These are phyloP conservation scores for Potentilla sterilis DNA, from an alignment of 306 rosid genomes.

Conservation along the genomic window DNA sequence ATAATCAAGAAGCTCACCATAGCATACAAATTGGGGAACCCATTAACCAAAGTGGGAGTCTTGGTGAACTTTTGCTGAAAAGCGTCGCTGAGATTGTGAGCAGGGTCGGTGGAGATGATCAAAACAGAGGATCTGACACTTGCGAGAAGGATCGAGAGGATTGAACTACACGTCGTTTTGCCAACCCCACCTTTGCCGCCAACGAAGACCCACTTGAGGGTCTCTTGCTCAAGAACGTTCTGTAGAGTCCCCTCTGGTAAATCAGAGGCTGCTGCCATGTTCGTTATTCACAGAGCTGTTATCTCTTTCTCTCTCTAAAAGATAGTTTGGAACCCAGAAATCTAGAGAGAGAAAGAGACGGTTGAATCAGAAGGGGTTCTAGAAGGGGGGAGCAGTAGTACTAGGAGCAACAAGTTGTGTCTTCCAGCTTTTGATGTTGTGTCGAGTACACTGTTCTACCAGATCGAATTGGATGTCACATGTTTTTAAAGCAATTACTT, in stretches of 20 bases:
- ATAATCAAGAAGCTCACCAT: constrained; percentile 46
- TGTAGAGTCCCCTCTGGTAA: constrained; percentile 64
- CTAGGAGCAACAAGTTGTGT: not conserved
- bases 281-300: not conserved
- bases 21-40: constrained; percentile 88
- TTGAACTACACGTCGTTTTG: constrained; percentile 92
- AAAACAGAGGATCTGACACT: constrained; percentile 79
- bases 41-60: constrained; percentile 84
- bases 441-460: not conserved
- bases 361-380: not conserved
- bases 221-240: constrained; percentile 80
- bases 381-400: too few relatives aligned
- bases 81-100: constrained; percentile 98
- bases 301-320: constrained; percentile 13
- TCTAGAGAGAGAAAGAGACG: constrained; percentile 14
- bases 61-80: constrained; percentile 92
- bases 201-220: constrained; percentile 91
- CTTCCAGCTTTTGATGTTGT: not conserved
- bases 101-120: constrained; percentile 97
- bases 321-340: constrained; percentile 1
- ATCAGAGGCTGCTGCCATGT: constrained; percentile 40
- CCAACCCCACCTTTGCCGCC: constrained; percentile 99
- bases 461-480: not conserved
- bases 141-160: constrained; percentile 78
- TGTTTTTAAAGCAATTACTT: too few relatives aligned